Conservation (phyloP, 345 rosid species). For the Heritiera littoralis region DNA sequence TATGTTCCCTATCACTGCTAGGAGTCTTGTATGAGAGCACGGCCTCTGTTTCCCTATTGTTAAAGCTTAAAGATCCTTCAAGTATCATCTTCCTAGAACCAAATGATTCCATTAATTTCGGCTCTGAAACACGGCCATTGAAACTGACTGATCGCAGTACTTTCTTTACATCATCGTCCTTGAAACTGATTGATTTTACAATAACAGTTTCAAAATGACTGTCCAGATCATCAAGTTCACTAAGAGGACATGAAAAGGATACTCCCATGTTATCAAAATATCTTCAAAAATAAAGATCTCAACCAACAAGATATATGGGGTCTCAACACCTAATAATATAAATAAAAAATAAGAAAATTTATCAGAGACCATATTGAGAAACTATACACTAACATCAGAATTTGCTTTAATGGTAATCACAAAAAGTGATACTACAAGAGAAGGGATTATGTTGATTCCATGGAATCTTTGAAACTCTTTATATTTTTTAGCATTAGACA, state of each 20-base stretch:
- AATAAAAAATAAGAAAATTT: background rate
- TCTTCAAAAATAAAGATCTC: conserved; percentile 21
- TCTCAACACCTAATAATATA: conserved; percentile 19
- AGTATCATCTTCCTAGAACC: conserved; percentile 29
- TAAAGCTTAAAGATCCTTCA: conserved; percentile 38
- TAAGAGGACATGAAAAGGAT: conserved; percentile 32
- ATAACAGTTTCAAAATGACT: conserved; percentile 31
- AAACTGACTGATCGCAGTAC: conserved; percentile 43
- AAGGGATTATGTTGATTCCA: background rate
- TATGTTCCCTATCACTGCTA: conserved; percentile 35
- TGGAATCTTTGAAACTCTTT: background rate
- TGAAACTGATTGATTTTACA: conserved; percentile 30
- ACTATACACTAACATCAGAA: background rate
- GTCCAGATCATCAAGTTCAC: conserved; percentile 33
- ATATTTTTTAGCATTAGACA: background rate
- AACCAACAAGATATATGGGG: conserved; percentile 16
- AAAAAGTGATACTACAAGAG: background rate
- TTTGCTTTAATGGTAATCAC: background rate
- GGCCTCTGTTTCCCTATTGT: conserved; percentile 33
- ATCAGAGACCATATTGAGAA: background rate
- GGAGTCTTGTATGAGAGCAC: conserved; percentile 30
- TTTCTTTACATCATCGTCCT: conserved; percentile 28
- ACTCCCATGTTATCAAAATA: conserved; percentile 33
- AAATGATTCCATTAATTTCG: conserved; percentile 32
- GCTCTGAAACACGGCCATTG: conserved; percentile 39